Evolutionary conservation across 805 yeast genomes (phyloP), one percentile per base, ranked within the genome.

Genomic region (Ogataea pignaliae): DNA sequence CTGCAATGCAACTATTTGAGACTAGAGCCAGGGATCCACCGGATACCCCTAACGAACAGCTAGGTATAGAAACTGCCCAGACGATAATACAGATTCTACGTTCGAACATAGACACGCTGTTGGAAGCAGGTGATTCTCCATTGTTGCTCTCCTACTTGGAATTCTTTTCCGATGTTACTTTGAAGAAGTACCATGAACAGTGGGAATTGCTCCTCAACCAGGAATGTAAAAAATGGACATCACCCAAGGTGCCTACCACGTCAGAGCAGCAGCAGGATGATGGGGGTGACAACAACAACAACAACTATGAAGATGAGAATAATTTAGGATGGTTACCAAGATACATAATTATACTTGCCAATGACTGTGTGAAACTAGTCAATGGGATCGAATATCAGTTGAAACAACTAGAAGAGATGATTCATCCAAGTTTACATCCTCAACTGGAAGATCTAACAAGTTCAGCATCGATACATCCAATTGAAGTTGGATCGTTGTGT

Each of bases 21-120:
- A 70, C 71, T 36, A 79, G 97, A 60, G 69, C 71, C 13, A 71
- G 73, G 8, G 89, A 95, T 8, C 97, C 97, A 8, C 50, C 59
- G n/a, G 64, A 60, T 37, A 46, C 54, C 9, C 42, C 51, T 8
- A 52, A 52, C 16, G 62, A 47, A 34, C 45, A 48, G 35, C 45
- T 61, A 31, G 63, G 63, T n/a, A 48, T 60, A 31, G 64, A 60
- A 42, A 54, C 55, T 33, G 63, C 65, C 1, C 60, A 52, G 39
- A 46, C 42, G 18, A 43, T 61, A 11, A 51, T 57, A 33, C 54
- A 51, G 18, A 57, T 59, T 12, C 48, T 61, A 36, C 45, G 50
- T 15, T 58, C 63, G n/a, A 58, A 57, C 38, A 38, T 61, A 12
- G 51, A 70, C 52, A 50, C 61, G n/a, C 64, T 70, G 11, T 61